Conservation (phyloP, 202 grass and related monocot species). For the Cymbopogon flexuosus region DNA sequence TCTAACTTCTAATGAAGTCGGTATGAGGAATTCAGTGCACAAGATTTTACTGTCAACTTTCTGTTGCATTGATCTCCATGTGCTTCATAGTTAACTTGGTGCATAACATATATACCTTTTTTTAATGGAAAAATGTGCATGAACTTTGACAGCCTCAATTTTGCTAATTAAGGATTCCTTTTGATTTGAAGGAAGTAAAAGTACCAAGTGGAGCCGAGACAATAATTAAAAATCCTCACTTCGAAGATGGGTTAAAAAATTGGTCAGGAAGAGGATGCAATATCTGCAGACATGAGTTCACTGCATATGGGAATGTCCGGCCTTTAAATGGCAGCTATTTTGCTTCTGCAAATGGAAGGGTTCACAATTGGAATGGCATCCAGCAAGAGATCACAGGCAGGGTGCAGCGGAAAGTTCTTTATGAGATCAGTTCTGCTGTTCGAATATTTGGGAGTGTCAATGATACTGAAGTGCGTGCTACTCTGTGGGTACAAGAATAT, state of each 20-base stretch:
- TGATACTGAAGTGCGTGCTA: constrained; percentile 57
- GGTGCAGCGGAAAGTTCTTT: constrained; percentile 59
- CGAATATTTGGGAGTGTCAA: constrained; percentile 53
- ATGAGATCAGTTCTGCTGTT: constrained; percentile 68
- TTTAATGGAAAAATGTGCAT: neutral
- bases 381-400: constrained; percentile 87
- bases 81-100: neutral
- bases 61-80: neutral
- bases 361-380: constrained; percentile 82
- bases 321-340: constrained; percentile 72
- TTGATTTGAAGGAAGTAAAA: constrained; percentile 55
- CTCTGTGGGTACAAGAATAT: constrained; percentile 84
- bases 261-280: constrained; percentile 99
- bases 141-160: neutral
- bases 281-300: constrained; percentile 62
- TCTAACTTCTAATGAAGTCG: neutral
- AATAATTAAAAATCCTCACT: constrained; percentile 70
- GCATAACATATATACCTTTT: neutral
- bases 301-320: constrained; percentile 54
- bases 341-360: constrained; percentile 61
- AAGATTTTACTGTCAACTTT: neutral
- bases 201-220: constrained; percentile 28
- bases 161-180: constrained; percentile 28
- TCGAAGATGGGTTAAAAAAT: constrained; percentile 66
- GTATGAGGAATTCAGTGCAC: neutral